A percentile compares a stretch with the other conserved stretches of the same genome.
These are phyloP conservation scores for Eucalyptus polybractea DNA, from an alignment of 345 rosid species.

Conservation along the genomic window DNA sequence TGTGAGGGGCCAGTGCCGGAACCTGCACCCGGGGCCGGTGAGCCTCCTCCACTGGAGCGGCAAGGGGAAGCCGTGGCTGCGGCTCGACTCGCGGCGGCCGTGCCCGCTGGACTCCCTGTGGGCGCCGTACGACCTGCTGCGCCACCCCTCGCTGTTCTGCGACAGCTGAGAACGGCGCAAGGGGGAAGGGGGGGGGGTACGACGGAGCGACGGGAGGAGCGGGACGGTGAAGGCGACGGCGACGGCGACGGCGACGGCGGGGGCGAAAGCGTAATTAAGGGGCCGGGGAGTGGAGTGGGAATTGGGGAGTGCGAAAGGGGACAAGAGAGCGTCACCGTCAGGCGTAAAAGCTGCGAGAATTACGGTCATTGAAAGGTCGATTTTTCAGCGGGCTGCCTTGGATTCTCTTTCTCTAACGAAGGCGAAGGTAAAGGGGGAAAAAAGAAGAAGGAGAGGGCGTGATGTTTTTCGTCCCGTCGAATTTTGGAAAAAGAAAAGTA, in stretches of 20 bases:
- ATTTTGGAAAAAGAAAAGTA: not conserved
- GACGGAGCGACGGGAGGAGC: not conserved
- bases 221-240: too few species aligned
- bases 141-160: slow-evolving; percentile 36
- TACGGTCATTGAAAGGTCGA: not conserved
- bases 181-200: not conserved
- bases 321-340: not conserved
- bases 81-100: slow-evolving; percentile 45
- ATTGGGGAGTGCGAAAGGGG: not conserved
- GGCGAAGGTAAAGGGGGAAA: not conserved
- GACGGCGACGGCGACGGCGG: not conserved
- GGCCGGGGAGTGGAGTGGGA: not conserved
- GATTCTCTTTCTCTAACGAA: not conserved
- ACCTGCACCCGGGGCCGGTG: slow-evolving; percentile 68
- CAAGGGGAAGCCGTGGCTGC: slow-evolving; percentile 83
- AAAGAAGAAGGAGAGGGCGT: not conserved
- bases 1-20: slow-evolving; percentile 55
- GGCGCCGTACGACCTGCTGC: slow-evolving; percentile 65
- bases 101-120: slow-evolving; percentile 62
- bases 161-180: slow-evolving; percentile 23
- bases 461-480: not conserved
- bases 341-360: not conserved
- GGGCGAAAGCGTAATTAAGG: not conserved
- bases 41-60: slow-evolving; percentile 94
- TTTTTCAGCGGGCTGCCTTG: not conserved